Evolutionary conservation across 2,329 filamentous ascomycete genomes (phyloP).

Genomic region (Leptoxyphium fumago): DNA sequence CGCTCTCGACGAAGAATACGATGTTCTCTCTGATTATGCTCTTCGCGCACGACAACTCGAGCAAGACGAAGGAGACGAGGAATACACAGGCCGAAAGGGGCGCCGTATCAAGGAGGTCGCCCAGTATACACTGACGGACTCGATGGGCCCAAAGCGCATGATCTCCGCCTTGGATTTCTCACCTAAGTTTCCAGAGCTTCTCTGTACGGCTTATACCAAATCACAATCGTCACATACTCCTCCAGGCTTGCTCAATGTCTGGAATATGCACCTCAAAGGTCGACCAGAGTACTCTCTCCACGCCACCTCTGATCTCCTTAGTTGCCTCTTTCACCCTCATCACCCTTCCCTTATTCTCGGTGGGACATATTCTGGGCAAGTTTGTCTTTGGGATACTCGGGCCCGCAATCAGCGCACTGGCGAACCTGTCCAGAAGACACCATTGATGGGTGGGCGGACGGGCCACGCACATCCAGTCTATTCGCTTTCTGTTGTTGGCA

Average conservation of each 20-base stretch:
- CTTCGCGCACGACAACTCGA: constrained; percentile 59
- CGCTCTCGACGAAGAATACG: constrained; percentile 88
- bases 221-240: constrained; percentile 50
- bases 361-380: constrained; percentile 91
- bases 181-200: constrained; percentile 74
- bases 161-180: constrained; percentile 93
- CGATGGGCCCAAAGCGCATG: constrained; percentile 96
- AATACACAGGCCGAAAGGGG: constrained; percentile 56
- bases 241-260: constrained; percentile 85
- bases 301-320: constrained; percentile 85
- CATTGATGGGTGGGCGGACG: constrained; percentile 66
- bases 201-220: constrained; percentile 93
- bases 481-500: constrained; percentile 87
- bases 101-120: constrained; percentile 71
- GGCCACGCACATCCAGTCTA: constrained; percentile 93
- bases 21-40: constrained; percentile 89
- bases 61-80: constrained; percentile 62
- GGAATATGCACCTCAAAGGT: constrained; percentile 91
- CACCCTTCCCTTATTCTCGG: constrained; percentile 93
- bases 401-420: constrained; percentile 50
- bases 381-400: constrained; percentile 92
- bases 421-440: constrained; percentile 83
- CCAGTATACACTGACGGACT: constrained; percentile 70
- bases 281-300: constrained; percentile 94
- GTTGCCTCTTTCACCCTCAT: constrained; percentile 96